Evolutionary conservation across 805 yeast genomes (phyloP), one percentile per base, ranked within the genome.

Genomic region (Ogataea sp.): DNA sequence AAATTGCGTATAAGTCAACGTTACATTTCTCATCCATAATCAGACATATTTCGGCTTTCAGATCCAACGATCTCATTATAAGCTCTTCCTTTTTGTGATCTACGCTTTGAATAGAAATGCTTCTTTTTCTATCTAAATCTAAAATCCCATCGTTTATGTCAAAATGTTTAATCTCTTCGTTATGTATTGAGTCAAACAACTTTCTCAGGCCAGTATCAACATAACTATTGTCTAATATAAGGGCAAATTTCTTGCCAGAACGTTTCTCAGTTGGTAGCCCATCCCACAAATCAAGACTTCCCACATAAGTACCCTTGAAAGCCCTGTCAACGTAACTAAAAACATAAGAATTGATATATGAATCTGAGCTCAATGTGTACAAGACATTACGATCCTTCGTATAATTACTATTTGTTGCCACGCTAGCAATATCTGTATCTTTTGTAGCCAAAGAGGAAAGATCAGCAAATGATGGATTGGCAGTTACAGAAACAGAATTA

Each of bases 321-420:
- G 73, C 78, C n/a, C 71, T 72, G 29, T 73, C 79, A 39, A 68
- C 60, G 44, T 78, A 83, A 55, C 71, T 76, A 16, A 81, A 72
- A 0, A 83, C 72, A 85, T 89, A 87, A 0, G 83, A 70, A 23
- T 87, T 65, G 33, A 89, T 51, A 10, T 68, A 65, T 6, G 69
- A 61, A 49, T 83, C 87, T 15, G 69, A 61, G 23, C 82, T 64
- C n/a, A 80, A 49, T 0, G 95, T 77, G 53, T 80, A 87, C 6
- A 88, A 59, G 1, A 74, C 66, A 41, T 78, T 73, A 15, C 69
- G 68, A 32, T 65, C 69, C 33, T 36, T 63, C 3, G 49, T 38
- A 20, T 43, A 39, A 2, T 43, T 33, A 20, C 38, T 28, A 5
- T 42, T 30, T 20, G 34, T 36, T 3, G 38, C 23, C 8, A 20